These are phyloP conservation scores for Sugiyamaella sp. DNA, from an alignment of 1,139 yeast species.

Conservation along the genomic window DNA sequence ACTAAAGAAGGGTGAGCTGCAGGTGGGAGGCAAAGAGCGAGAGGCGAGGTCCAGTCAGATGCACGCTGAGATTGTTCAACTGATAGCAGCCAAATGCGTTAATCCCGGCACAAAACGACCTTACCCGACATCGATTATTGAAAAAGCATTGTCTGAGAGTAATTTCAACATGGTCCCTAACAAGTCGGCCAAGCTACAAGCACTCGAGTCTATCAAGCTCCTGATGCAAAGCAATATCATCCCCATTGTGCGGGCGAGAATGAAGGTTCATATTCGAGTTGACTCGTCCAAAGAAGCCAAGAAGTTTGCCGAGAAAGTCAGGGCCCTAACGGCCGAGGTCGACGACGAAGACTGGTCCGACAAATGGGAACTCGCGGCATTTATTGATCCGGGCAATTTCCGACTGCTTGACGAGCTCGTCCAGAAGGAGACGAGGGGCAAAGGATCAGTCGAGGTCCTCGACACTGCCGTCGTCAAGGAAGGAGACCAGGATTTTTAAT, in stretches of 20 bases:
- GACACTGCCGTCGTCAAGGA: constrained; percentile 88
- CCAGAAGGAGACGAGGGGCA: constrained; percentile 54
- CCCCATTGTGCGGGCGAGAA: constrained; percentile 92
- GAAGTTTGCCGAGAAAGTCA: constrained; percentile 53
- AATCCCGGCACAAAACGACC: constrained; percentile 89
- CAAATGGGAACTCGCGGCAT: constrained; percentile 64
- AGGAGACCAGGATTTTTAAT: constrained; percentile 43
- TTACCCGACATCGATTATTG: constrained; percentile 92
- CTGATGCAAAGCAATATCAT: constrained; percentile 77
- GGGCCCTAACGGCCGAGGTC: constrained; percentile 54
- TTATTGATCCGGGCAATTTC: constrained; percentile 88
- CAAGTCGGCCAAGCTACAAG: constrained; percentile 83
- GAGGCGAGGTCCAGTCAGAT: constrained; percentile 72
- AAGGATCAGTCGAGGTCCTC: constrained; percentile 76
- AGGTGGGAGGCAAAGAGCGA: constrained; percentile 91
- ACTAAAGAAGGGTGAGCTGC: constrained; percentile 88
- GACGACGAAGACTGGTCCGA: constrained; percentile 56
- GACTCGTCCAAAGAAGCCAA: constrained; percentile 53
- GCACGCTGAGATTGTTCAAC: constrained; percentile 79
- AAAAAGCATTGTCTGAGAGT: constrained; percentile 77
- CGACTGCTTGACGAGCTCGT: constrained; percentile 67
- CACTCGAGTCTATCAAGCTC: constrained; percentile 85
- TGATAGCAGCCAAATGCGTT: constrained; percentile 87
- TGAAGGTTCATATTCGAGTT: constrained; percentile 68
- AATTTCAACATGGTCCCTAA: constrained; percentile 81